These are phyloP conservation scores for Cordyceps fumosorosea DNA, from an alignment of 2,329 filamentous ascomycete genomes.

Conservation along the genomic window DNA sequence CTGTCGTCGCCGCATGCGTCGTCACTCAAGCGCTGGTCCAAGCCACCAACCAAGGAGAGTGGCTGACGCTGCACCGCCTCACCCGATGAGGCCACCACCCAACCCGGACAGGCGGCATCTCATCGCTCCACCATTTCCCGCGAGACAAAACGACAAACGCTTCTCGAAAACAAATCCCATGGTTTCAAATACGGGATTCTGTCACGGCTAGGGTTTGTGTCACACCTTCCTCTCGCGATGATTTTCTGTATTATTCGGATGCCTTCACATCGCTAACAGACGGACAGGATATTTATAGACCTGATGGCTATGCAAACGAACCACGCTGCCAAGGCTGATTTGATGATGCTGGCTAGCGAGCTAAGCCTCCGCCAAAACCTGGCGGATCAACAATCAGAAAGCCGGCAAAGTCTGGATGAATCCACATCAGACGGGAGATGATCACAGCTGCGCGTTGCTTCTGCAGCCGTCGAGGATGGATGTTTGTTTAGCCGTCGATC, in stretches of 20 bases:
- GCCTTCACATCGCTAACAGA: background rate
- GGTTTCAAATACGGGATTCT: background rate
- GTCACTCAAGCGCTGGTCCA: conserved; percentile 9
- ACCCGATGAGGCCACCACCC: background rate
- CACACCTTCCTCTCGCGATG: background rate
- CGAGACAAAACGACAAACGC: background rate
- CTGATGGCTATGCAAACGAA: background rate
- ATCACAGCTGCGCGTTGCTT: background rate
- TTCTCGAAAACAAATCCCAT: background rate
- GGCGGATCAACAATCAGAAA: background rate
- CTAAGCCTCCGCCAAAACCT: background rate
- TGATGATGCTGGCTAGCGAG: background rate
- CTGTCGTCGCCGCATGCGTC: background rate
- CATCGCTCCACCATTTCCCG: background rate
- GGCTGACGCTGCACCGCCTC: conserved; percentile 11
- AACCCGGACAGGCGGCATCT: too few species aligned
- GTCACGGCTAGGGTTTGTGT: background rate
- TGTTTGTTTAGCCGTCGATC: background rate
- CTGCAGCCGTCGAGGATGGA: background rate
- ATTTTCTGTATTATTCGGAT: background rate
- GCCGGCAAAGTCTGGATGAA: background rate
- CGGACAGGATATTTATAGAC: background rate
- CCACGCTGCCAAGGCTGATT: background rate
- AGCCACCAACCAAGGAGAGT: conserved; percentile 7
- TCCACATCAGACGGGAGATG: background rate